Base-by-base conservation (phyloP, 2,329 filamentous ascomycete species). In the Thielaviopsis populi region DNA sequence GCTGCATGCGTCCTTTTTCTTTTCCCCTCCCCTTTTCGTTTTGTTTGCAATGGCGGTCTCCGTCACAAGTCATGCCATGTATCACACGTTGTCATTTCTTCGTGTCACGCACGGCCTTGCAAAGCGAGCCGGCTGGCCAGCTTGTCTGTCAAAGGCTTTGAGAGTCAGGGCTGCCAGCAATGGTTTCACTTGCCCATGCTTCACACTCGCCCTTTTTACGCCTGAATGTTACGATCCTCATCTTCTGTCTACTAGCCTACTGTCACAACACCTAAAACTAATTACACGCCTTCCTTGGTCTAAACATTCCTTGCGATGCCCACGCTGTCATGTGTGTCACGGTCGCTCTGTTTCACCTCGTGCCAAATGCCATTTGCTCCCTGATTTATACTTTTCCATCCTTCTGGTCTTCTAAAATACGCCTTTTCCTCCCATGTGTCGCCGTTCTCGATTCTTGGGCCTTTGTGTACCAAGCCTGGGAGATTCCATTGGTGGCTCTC, bases 211-310 rank as follows among this genome's bases (percentile, higher is more conserved):
- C 50, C 15, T 50, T 61, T 61, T 46, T 50, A 61, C 43, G 59
- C 24, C 50, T 56, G 50, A 56, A 56, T 56, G 50, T 56, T 56
- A 56, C 50, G 50, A 56, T 4, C 24, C 30, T 37, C 50, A 37
- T 56, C 50, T 33, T 56, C 50, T 56, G 50, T 56, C 50, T 33
- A 30, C 58, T 60, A 43, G 24, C 56, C 59, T 33, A 30, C 30
- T 61, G 42, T 50, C 59, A 61, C 59, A 46, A 61, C 59, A 61
- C 59, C 50, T 41, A 50, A 61, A 61, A 61, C 59, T 61, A 56
- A 56, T 56, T 56, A 30, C 50, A 56, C 30, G 24, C n/a, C 50
- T 56, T 56, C 30, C 24, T 30, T 37, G 50, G 50, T 33, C 50
- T 61, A 19, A 48, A 48, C 27, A 43, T 43, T n/a, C 7, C 27